Evolutionary conservation across 2,329 filamentous ascomycete genomes (phyloP), one percentile per base, ranked within the genome.

Genomic region (Phialocephala sp.): DNA sequence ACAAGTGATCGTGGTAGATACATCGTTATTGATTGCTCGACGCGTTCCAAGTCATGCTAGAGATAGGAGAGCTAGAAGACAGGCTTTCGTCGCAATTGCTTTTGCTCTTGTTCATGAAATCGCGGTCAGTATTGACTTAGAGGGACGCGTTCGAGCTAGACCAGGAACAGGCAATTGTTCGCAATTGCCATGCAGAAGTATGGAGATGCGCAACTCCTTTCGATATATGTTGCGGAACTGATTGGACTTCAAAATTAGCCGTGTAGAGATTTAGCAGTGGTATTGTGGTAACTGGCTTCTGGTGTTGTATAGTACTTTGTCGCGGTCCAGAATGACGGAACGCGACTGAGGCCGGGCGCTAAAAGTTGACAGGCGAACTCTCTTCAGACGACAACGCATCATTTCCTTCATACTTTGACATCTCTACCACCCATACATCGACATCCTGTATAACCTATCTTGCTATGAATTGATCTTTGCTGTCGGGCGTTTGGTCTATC

Each of bases 1-100:
- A 98, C 91, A 70, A 97, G 85, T 70, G 87, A 86, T 71, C 95
- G 92, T 75, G 94, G 95, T 69, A 99, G 90, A 89, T 97, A 97
- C 95, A 99, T 99, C 14, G 24, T 54, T 54, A 54, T 35, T 18
- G 32, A n/a, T 12, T 54, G 24, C n/a, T 14, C 27, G 50, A 54
- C 50, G 50, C 50, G 50, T 54, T 18, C 14, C 50, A 27, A 54
- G 24, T 54, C 50, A 54, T 54, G 24, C 22, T 54, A 54, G 50
- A 35, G 24, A 35, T 54, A 54, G 22, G 24, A 18, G 22, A 54
- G 8, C 18, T 24, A 15, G 18, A 24, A 32, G 24, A 32, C 15
- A 54, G 27, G 18, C 27, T 14, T 18, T 18, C 14, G 50, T 18
- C 24, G 8, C 24, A 54, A 18, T 54, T 54, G 24, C 50, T 32